Percentiles rank a stretch among this genome's conserved stretches.
phyloP scores from a whole-genome alignment of 2,329 filamentous ascomycete species.

The Myrmaecium sp. region DNA sequence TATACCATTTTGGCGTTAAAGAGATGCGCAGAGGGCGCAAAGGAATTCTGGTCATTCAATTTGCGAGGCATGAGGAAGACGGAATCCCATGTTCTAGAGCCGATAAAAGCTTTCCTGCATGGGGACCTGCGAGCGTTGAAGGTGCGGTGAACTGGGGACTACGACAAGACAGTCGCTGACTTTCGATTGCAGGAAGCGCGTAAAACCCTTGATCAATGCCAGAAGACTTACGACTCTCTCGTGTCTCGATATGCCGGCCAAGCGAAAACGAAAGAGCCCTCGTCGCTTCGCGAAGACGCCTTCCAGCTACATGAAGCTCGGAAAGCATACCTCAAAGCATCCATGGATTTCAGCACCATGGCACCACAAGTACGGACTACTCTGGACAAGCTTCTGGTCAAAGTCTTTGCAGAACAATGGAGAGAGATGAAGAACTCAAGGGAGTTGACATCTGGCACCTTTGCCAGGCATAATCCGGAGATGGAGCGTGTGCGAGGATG shows the following conservation, averaged over 20 bases:
- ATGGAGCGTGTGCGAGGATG: constrained; percentile 87
- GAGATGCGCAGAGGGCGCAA: constrained; percentile 67
- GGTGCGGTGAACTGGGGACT: no score
- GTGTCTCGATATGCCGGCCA: constrained; percentile 70
- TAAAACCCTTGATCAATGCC: constrained; percentile 56
- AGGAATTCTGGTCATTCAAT: constrained; percentile 72
- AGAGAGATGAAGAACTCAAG: constrained; percentile 61
- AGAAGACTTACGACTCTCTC: constrained; percentile 69
- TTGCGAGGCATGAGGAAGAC: constrained; percentile 60
- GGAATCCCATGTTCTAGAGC: constrained; percentile 62
- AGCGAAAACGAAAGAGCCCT: constrained; percentile 86
- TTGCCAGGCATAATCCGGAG: constrained; percentile 55
- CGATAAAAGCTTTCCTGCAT: constrained; percentile 59
- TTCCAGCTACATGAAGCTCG: constrained; percentile 89
- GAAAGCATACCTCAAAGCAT: constrained; percentile 77
- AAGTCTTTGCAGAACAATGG: constrained; percentile 74
- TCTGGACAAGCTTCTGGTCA: constrained; percentile 74
- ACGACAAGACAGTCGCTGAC: constrained; percentile 23
- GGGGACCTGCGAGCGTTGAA: constrained; percentile 75
- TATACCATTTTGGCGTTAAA: constrained; percentile 81
- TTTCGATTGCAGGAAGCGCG: no score
- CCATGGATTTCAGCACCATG: constrained; percentile 81
- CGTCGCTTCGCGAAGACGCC: constrained; percentile 79
- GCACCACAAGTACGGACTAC: constrained; percentile 71
- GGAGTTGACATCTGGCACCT: constrained; percentile 43